These are phyloP conservation scores for Scytalidium lignicola DNA, from an alignment of 2,329 filamentous ascomycete genomes.

Conservation along the genomic window DNA sequence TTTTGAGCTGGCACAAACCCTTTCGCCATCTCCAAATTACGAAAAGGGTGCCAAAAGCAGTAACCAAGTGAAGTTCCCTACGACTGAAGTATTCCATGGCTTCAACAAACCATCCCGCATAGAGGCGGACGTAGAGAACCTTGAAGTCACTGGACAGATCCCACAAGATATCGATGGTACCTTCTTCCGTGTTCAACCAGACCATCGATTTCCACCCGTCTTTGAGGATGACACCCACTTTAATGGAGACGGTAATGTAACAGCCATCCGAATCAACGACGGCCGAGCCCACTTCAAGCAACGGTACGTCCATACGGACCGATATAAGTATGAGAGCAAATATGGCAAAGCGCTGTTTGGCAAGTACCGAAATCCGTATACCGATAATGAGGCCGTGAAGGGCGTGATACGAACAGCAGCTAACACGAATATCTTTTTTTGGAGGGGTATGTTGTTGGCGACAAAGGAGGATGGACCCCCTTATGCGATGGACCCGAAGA, in stretches of 20 bases:
- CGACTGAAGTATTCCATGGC: too few relatives aligned
- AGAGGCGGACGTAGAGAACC: slow-evolving; percentile 30
- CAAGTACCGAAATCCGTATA: slow-evolving; percentile 51
- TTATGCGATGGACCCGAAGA: slow-evolving; percentile 39
- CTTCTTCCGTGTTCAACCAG: slow-evolving; percentile 38
- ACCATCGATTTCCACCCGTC: slow-evolving; percentile 46
- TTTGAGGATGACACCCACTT: slow-evolving; percentile 45
- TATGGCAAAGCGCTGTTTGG: slow-evolving; percentile 33
- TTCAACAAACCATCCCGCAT: slow-evolving; percentile 32
- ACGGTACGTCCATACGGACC: slow-evolving; percentile 28
- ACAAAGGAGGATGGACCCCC: slow-evolving; percentile 48
- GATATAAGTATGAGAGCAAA: slow-evolving; percentile 21
- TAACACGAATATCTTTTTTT: slow-evolving; percentile 55
- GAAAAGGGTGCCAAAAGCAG: too few relatives aligned
- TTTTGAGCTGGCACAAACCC: too few relatives aligned
- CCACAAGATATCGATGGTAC: slow-evolving; percentile 38
- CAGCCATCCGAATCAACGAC: slow-evolving; percentile 26
- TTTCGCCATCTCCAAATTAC: too few relatives aligned
- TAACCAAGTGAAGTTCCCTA: too few relatives aligned
- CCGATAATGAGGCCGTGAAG: slow-evolving; percentile 47
- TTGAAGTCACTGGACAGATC: slow-evolving; percentile 32
- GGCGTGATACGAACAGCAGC: slow-evolving; percentile 49
- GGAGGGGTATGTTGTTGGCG: slow-evolving; percentile 47
- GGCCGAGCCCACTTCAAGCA: slow-evolving; percentile 28
- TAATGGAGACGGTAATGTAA: slow-evolving; percentile 28